Evolutionary conservation across 108 stramenopile genomes (phyloP), one percentile per base, ranked within the genome.

Genomic region (Fragilaria crotonensis): DNA sequence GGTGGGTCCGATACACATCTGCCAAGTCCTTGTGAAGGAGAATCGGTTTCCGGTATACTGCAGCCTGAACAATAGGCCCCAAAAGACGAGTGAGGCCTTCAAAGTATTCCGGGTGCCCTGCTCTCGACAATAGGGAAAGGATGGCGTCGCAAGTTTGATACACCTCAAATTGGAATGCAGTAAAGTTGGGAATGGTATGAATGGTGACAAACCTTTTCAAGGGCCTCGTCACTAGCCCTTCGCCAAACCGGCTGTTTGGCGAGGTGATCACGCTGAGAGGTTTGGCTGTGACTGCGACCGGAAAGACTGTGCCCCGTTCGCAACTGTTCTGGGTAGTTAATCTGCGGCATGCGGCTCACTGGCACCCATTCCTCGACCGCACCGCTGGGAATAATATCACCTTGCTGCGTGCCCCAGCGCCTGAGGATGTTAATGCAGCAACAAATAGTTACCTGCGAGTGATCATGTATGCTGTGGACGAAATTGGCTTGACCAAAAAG

Each of bases 341-440:
- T n/a, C n/a, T n/a, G n/a, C n/a, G n/a, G n/a, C n/a, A n/a, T n/a
- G n/a, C n/a, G n/a, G n/a, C 45, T 46, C 65, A 66, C 58, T 59
- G 27, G 19, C 65, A 66, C 26, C 65, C 65, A 5, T 66, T 66
- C 21, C 25, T 66, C 9, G 58, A 59, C 28, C 0, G 29, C 7
- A 66, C 57, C 2, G n/a, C 1, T 1, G 58, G 57, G 1, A 66
- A 50, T 29, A 18, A 59, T 29, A 17, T 66, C 2, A 18, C 1
- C 9, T 21, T 59, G 47, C 18, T 28, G 14, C 57, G 26, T 22
- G 57, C 65, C 21, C 65, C 65, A 30, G 33, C 25, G 14, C 63
- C 63, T 7, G 63, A 64, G 28, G 63, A 64, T 28, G 55, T 56
- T 44, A n/a, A 23, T 50, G 65, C 65, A 14, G 29, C 58, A 3